These are phyloP conservation scores for Penicillium sp. DNA, from an alignment of 2,329 filamentous ascomycete genomes.

Conservation along the genomic window DNA sequence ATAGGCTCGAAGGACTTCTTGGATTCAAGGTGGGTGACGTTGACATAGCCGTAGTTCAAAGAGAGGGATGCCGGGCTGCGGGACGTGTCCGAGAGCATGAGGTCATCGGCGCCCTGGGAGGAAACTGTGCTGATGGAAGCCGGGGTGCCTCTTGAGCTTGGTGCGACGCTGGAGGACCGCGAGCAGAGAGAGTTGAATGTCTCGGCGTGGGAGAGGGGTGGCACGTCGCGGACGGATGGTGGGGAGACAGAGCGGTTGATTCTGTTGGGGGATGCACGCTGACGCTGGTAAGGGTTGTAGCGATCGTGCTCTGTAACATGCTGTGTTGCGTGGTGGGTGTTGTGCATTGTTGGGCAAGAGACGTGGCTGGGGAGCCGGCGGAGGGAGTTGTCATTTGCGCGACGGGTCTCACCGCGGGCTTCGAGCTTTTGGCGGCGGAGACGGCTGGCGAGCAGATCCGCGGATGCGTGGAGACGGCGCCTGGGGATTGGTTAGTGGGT, in stretches of 20 bases:
- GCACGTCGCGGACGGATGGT: conserved; percentile 45
- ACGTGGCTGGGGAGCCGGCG: conserved; percentile 30
- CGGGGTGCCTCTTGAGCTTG: conserved; percentile 45
- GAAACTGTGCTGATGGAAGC: conserved; percentile 43
- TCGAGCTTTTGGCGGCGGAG: conserved; percentile 40
- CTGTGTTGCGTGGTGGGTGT: conserved; percentile 31
- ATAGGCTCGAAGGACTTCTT: conserved; percentile 30
- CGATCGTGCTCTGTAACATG: conserved; percentile 34
- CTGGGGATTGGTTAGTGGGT: conserved; percentile 11
- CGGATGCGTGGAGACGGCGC: conserved; percentile 36
- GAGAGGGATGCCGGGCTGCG: conserved; percentile 32
- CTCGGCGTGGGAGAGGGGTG: conserved; percentile 42
- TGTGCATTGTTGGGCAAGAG: conserved; percentile 31
- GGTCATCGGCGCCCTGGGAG: conserved; percentile 33
- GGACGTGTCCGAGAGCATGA: conserved; percentile 35
- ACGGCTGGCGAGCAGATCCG: conserved; percentile 36
- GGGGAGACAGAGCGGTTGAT: conserved; percentile 42
- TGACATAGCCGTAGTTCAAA: conserved; percentile 37
- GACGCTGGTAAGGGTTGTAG: conserved; percentile 40
- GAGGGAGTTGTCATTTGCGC: conserved; percentile 20
- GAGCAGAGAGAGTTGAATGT: conserved; percentile 43
- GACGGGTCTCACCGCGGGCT: conserved; percentile 27
- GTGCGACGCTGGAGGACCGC: conserved; percentile 44
- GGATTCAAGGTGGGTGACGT: conserved; percentile 30
- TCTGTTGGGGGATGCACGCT: conserved; percentile 36